Evolutionary conservation across 768 basidiomycete species (phyloP).

Genomic region (Boletus rex-veris): DNA sequence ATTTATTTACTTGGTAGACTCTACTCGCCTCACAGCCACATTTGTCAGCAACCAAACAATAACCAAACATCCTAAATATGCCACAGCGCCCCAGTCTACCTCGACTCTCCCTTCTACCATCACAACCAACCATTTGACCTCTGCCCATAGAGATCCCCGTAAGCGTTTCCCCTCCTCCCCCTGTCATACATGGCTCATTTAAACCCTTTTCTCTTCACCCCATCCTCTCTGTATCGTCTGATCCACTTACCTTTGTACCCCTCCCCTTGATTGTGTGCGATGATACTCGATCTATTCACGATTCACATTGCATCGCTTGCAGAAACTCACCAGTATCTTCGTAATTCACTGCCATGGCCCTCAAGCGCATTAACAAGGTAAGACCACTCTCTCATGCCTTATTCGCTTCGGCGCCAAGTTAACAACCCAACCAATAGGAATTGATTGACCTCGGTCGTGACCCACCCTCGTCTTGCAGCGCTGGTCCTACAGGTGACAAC

Average conservation of each 20-base stretch:
- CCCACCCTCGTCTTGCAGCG: conserved; percentile 99
- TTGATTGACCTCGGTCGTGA: conserved; percentile 98
- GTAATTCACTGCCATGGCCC: conserved; percentile 61
- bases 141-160: conserved; percentile 1
- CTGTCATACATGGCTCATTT: background rate
- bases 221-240: background rate
- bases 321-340: conserved; percentile 15
- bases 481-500: conserved; percentile 96
- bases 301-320: conserved; percentile 11
- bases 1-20: background rate
- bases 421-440: conserved; percentile 56
- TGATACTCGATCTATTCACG: conserved; percentile 32
- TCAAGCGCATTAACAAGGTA: conserved; percentile 99
- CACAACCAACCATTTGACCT: conserved; percentile 6
- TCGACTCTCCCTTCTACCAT: conserved; percentile 29
- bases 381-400: conserved; percentile 1
- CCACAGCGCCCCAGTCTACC: conserved; percentile 13
- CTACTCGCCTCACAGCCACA: conserved; percentile 9
- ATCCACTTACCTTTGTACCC: conserved; percentile 1
- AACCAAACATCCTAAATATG: conserved; percentile 37
- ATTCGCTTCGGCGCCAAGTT: conserved; percentile 9
- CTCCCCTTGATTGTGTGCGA: conserved; percentile 37
- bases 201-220: background rate
- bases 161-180: conserved; percentile 2
- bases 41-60: conserved; percentile 40